Evolutionary conservation across 2,329 filamentous ascomycete species (phyloP), one percentile per base, ranked within the genome.

Genomic region (Pseudogymnoascus sp.): DNA sequence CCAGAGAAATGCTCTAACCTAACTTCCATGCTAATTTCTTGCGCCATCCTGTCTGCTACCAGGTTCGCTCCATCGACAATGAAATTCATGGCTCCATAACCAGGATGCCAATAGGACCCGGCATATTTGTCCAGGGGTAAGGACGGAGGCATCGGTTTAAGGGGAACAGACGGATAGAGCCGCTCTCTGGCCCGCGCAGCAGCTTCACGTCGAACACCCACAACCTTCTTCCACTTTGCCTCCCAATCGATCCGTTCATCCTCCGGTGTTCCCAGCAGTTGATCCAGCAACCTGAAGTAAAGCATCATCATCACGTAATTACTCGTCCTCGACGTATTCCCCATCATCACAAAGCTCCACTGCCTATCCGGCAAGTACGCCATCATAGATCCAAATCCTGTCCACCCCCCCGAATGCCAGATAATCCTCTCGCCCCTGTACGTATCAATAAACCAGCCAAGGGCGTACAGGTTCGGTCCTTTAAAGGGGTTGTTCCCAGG

Each of bases 361-460:
- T 74, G 69, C 18, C 74, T 61, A 9, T 73, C 71, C 0, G 79
- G 79, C 50, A 81, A 70, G 66, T 79, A 77, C 57, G 73, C 72
- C 25, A 80, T 69, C 35, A 74, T 67, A 0, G 77, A 72, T 4
- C 75, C 77, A 62, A 76, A 79, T 4, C 74, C 78, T 57, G 75
- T 73, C 66, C 78, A 75, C 0, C 74, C 75, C 3, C 79, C 79
- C 7, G 65, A 65, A 64, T 81, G 79, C 8, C 69, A 69, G 57
- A 75, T 75, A 18, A 79, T 67, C 30, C 73, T 64, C 54, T 78
- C 74, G 0, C 77, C 78, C 37, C 71, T 70, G 63, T 79, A 80
- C 20, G 73, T 72, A 28, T 68, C 70, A 1, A 68, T 67, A 2
- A 62, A 47, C 72, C 77, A 75, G 12, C 78, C 76, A 3, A 78